Percentiles rank a stretch among this genome's conserved stretches.
Evolutionary conservation across 139 green algal genomes (phyloP).

Genomic region (Tetradesmus obliquus): DNA sequence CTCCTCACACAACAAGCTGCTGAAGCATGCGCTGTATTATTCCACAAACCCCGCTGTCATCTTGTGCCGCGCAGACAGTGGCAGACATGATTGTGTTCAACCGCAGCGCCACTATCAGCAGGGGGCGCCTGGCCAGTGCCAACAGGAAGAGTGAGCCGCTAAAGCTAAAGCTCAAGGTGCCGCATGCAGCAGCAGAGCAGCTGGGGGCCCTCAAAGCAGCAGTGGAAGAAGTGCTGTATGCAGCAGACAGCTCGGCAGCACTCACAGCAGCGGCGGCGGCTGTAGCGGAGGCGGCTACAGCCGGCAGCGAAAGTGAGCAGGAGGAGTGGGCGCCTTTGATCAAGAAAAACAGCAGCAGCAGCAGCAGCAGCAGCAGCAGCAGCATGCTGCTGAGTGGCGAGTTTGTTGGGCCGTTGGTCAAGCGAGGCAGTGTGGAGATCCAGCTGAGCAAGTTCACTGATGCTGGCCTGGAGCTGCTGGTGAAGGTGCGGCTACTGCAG

Average conservation of each 20-base stretch:
- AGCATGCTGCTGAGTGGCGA: not conserved
- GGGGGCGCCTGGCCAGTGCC: not conserved
- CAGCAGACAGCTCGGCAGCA: not conserved
- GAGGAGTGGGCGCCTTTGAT: not conserved
- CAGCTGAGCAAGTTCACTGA: slow-evolving; percentile 23
- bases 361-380: not conserved
- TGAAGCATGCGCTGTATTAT: no score
- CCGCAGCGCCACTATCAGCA: not conserved
- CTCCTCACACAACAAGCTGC: no score
- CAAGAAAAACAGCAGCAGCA: not conserved
- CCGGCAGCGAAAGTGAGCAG: not conserved
- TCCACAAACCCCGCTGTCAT: not conserved
- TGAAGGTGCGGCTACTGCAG: slow-evolving; percentile 5
- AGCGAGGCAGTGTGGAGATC: slow-evolving; percentile 13
- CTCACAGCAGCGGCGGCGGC: not conserved
- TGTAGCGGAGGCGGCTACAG: not conserved
- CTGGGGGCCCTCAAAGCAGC: not conserved
- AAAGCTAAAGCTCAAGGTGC: slow-evolving; percentile 18
- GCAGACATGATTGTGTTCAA: slow-evolving; percentile 43
- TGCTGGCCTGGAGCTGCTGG: slow-evolving; percentile 16
- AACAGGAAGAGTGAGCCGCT: slow-evolving; percentile 11
- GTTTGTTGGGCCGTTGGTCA: not conserved
- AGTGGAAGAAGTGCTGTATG: not conserved
- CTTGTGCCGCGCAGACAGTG: slow-evolving; percentile 18
- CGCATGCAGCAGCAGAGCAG: not conserved